phyloP scores from a whole-genome alignment of 108 stramenopile species.

The Pseudonitzschia delicatissima region DNA sequence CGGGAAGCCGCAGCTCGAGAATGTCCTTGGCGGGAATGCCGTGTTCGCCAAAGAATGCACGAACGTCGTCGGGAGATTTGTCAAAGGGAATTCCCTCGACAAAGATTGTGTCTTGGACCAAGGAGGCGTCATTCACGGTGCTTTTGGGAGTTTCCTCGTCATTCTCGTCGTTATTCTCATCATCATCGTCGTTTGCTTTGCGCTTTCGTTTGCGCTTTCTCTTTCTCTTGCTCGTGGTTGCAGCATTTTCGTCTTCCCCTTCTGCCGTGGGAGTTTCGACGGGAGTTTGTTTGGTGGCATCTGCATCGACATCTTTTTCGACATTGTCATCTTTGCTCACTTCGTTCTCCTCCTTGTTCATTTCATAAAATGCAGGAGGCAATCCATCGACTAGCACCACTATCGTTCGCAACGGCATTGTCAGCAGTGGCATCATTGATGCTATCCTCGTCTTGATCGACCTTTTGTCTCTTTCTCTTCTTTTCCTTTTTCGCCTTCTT shows the following conservation, averaged over 20 bases:
- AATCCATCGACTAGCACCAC: not conserved
- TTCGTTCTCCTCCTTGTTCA: not conserved
- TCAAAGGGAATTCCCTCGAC: conserved; percentile 92
- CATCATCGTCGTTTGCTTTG: conserved; percentile 25
- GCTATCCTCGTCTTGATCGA: not conserved
- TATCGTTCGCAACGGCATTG: not conserved
- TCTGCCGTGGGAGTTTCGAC: not conserved
- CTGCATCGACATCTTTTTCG: not conserved
- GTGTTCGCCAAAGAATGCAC: conserved; percentile 58
- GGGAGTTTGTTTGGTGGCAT: not conserved
- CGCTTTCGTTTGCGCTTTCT: conserved; percentile 73
- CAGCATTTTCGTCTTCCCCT: conserved; percentile 7
- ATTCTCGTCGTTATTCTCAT: conserved; percentile 6
- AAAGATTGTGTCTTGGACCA: conserved; percentile 73
- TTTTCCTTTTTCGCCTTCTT: not conserved
- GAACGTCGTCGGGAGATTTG: conserved; percentile 62
- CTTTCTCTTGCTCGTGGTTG: no score
- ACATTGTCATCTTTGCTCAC: not conserved
- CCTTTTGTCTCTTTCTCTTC: not conserved
- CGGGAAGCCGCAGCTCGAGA: conserved; percentile 78
- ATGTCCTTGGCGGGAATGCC: conserved; percentile 60
- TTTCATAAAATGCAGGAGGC: conserved; percentile 7
- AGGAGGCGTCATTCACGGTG: not conserved
- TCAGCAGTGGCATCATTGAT: not conserved
- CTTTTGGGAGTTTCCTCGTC: not conserved